Percentiles rank a stretch among this genome's conserved stretches.
Evolutionary conservation across 2,329 filamentous ascomycete genomes (phyloP).

Genomic region (Spiromastix sp.): DNA sequence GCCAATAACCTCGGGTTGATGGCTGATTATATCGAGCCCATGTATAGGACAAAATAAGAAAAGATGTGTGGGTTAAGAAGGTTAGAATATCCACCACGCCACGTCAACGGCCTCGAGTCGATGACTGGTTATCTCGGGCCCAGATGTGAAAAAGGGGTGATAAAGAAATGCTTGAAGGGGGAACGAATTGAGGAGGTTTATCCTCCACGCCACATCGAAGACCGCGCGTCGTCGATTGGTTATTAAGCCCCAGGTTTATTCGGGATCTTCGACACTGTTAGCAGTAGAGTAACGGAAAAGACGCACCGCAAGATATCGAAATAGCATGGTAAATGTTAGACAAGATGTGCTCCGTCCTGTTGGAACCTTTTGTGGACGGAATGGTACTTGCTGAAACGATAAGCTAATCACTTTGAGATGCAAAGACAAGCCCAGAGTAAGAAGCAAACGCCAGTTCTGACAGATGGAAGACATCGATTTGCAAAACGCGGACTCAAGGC

Average conservation of each 20-base stretch:
- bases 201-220: conserved; percentile 7
- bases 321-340: too few relatives aligned
- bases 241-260: conserved; percentile 2
- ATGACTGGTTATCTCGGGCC: conserved; percentile 5
- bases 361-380: too few relatives aligned
- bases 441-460: too few relatives aligned
- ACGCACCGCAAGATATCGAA: too few relatives aligned
- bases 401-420: too few relatives aligned
- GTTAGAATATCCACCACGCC: conserved; percentile 1
- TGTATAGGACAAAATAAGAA: too few relatives aligned
- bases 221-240: conserved; percentile 2
- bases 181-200: background rate
- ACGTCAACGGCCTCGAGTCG: conserved; percentile 1
- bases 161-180: background rate
- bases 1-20: conserved; percentile 1
- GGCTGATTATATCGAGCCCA: conserved; percentile 1
- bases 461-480: too few relatives aligned
- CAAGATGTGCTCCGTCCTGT: too few relatives aligned
- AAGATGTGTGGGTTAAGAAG: background rate
- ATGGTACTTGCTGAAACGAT: too few relatives aligned
- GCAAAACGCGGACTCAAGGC: too few relatives aligned
- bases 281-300: too few relatives aligned
- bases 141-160: background rate
- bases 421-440: too few relatives aligned
- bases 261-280: conserved; percentile 1